Evolutionary conservation across 2,329 filamentous ascomycete species (phyloP), one percentile per base, ranked within the genome.

Genomic region (Calcarisporium arbuscula): DNA sequence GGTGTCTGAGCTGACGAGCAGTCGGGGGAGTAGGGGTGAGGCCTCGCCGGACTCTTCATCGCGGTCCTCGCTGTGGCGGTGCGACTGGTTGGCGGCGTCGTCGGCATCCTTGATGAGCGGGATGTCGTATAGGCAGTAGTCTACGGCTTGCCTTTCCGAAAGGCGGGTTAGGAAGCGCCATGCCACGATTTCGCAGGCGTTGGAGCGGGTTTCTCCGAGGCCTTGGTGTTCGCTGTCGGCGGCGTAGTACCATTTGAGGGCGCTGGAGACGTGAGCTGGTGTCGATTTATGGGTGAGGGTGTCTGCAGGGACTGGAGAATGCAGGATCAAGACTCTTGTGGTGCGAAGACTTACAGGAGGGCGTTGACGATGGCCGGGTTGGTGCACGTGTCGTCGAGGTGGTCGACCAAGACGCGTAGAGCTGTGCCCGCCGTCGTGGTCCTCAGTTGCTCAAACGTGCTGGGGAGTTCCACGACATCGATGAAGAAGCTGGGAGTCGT

Each of bases 111-210:
- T 51, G 8, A 49, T 45, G 34, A 64, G 64, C 3, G 81, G 79
- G 28, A 89, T 74, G 54, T 89, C 83, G 45, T 80, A 81, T 21
- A 88, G 71, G 36, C 85, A 82, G 48, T 71, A 85, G 36, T 86
- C 77, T 18, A 90, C 80, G 8, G 79, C 79, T 48, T 89, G 84
- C 17, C 77, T 67, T 51, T 87, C 82, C 2, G 80, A 80, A 20
- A 88, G 64, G 35, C 77, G 77, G 12, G 77, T 77, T 22, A 89
- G 65, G 47, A 87, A 86, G 25, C 84, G 74, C 81, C 83, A 88
- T 23, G 85, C 85, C 11, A 87, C 82, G 41, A 87, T 83, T 61
- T 90, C 85, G 51, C 84, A 89, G 19, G 82, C 83, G 51, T 77
- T 75, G 15, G 81, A 82, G 35, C 84, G 72, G 11, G 82, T 74